These are phyloP conservation scores for Plicaturopsis crispa DNA, from an alignment of 768 basidiomycete species.

Conservation along the genomic window DNA sequence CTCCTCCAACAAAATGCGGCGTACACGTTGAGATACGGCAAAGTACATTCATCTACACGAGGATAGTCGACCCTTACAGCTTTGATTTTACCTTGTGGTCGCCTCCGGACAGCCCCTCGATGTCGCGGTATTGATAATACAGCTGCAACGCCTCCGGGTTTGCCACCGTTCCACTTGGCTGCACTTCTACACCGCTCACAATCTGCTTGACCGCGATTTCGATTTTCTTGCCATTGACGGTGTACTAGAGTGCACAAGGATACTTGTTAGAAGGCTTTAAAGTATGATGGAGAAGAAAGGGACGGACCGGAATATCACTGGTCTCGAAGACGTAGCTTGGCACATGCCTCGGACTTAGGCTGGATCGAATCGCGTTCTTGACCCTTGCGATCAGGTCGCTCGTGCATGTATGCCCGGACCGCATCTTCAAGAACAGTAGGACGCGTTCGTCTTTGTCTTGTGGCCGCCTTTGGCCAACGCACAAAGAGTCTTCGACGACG, in stretches of 20 bases:
- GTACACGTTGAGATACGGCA: too few relatives aligned
- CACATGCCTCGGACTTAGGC: constrained; percentile 68
- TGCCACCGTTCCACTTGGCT: constrained; percentile 69
- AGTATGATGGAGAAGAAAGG: neutral
- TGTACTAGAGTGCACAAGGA: too few relatives aligned
- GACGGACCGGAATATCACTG: constrained; percentile 60
- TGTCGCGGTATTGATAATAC: constrained; percentile 56
- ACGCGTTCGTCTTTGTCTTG: constrained; percentile 68
- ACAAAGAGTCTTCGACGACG: constrained; percentile 59
- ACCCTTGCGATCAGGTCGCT: constrained; percentile 38
- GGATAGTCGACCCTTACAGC: too few relatives aligned
- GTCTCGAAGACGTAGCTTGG: constrained; percentile 61
- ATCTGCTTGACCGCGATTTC: constrained; percentile 78
- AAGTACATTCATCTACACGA: too few relatives aligned
- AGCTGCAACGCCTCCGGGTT: constrained; percentile 60
- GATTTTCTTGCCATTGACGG: constrained; percentile 72
- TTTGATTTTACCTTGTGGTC: too few relatives aligned
- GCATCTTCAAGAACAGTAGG: constrained; percentile 67
- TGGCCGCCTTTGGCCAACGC: constrained; percentile 58
- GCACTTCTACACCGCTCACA: constrained; percentile 55
- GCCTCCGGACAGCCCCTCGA: constrained; percentile 35
- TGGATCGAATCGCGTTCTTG: constrained; percentile 45
- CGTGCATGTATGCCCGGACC: constrained; percentile 35
- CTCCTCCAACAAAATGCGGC: too few relatives aligned
- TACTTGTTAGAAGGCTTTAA: too few relatives aligned